These are phyloP conservation scores for Hemileccinum rubropunctum DNA, from an alignment of 768 basidiomycete genomes.

Conservation along the genomic window DNA sequence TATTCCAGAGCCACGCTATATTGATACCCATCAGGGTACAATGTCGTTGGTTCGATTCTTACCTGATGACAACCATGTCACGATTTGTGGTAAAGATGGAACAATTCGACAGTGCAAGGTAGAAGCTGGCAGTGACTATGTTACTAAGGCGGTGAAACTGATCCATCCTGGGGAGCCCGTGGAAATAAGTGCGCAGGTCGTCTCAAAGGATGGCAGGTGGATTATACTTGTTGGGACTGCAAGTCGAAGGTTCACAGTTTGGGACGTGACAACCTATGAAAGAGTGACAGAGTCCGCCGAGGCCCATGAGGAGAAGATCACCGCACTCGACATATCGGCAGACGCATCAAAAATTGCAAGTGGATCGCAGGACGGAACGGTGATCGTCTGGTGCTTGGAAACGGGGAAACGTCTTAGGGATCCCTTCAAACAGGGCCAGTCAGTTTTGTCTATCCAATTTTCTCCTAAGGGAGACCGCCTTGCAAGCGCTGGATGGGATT, in stretches of 20 bases:
- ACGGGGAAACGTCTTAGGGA: slow-evolving; percentile 13
- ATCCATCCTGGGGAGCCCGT: not conserved
- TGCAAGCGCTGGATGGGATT: slow-evolving; percentile 11
- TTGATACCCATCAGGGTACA: not conserved
- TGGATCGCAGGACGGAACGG: slow-evolving; percentile 19
- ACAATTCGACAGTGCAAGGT: slow-evolving; percentile 7
- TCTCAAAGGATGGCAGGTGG: slow-evolving; percentile 21
- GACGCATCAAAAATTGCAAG: slow-evolving; percentile 19
- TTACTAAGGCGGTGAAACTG: not conserved
- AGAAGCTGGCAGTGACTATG: not conserved
- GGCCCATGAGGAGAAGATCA: slow-evolving; percentile 14
- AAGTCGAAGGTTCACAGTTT: slow-evolving; percentile 8
- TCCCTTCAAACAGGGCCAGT: slow-evolving; percentile 14
- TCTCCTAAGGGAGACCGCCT: slow-evolving; percentile 20
- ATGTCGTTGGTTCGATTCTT: slow-evolving; percentile 12
- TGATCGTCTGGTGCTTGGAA: slow-evolving; percentile 21
- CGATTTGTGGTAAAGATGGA: slow-evolving; percentile 6
- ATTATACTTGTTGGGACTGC: slow-evolving; percentile 1
- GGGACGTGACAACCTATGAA: slow-evolving; percentile 5
- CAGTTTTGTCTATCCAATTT: slow-evolving; percentile 17
- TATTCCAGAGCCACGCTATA: slow-evolving; percentile 2
- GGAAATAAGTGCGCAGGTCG: not conserved
- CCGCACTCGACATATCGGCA: slow-evolving; percentile 19
- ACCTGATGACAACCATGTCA: slow-evolving; percentile 8
- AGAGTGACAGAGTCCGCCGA: slow-evolving; percentile 7